Base-by-base conservation (phyloP, 805 yeast species). In the Vanderwaltozyma tropicalis region DNA sequence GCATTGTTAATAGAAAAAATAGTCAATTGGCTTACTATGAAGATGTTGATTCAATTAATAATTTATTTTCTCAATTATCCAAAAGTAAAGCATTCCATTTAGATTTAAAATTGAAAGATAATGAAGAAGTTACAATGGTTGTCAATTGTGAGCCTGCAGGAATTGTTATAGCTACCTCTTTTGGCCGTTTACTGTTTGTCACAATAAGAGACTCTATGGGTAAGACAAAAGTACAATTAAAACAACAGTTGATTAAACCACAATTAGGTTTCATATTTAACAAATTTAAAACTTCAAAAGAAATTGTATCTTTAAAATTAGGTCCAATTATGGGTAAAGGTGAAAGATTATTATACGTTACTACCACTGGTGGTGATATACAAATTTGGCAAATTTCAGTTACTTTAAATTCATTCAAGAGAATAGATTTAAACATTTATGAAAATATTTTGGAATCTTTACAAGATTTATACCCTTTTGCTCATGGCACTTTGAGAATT, bases 131-230 rank as follows among this genome's bases (percentile, higher is more conserved):
- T 14, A 71, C 76, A 1, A 48, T 67, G 28, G 69, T 80, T 1
- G 73, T 75, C 38, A 72, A 72, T 42, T 67, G 80, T 10, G 85
- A 78, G 45, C 88, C 92, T 0, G 75, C 81, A 1, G 95, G 95
- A 2, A 64, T 85, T 4, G 66, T 80, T 0, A 51, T 80, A 8
- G 72, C 86, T 7, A 85, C 96, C 0, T 73, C 82, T 3, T 63
- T 72, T 43, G 85, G 85, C 18, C 66, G 88, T 42, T 73, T 80
- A 31, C 55, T 79, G 5, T 63, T 83, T 31, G 51, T 85, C 2
- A 65, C 78, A 0, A 62, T 87, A 24, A 71, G 80, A 43, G 92
- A 86, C 55, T 66, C 73, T 33, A 66, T 72, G 26, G 89, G 94
- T 24, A 78, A 75, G 48, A 76, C 83, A 1, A 50, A 52, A 5